Conservation (phyloP, 148 eudicot species). For the Nyssa sinensis region DNA sequence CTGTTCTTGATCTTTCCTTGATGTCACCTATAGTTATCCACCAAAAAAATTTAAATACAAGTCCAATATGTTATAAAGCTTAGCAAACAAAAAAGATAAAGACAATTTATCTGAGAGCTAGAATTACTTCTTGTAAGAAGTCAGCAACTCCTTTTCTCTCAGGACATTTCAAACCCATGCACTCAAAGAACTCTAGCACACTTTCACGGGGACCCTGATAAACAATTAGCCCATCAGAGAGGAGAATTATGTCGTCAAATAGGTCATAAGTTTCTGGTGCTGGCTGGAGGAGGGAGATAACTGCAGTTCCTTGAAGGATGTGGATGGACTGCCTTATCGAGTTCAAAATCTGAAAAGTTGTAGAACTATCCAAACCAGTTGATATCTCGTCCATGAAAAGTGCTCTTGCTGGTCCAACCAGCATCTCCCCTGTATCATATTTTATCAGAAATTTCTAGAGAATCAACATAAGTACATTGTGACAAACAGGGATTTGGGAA, state of each 20-base stretch:
- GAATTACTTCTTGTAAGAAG: slow-evolving; percentile 78
- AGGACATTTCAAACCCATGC: slow-evolving; percentile 86
- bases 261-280: slow-evolving; percentile 84
- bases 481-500: not conserved
- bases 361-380: slow-evolving; percentile 88
- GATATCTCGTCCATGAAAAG: slow-evolving; percentile 95
- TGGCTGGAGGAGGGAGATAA: slow-evolving; percentile 85
- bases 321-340: slow-evolving; percentile 78
- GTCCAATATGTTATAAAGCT: not conserved
- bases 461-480: not conserved
- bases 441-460: not conserved
- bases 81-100: not conserved
- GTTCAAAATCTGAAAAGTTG: slow-evolving; percentile 84
- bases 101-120: not conserved
- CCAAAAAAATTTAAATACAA: not conserved
- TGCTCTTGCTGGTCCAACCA: slow-evolving; percentile 88
- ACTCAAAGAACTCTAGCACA: slow-evolving; percentile 81
- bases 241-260: slow-evolving; percentile 81
- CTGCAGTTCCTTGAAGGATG: slow-evolving; percentile 74
- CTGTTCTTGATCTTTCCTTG: slow-evolving; percentile 84
- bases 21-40: slow-evolving; percentile 57
- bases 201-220: slow-evolving; percentile 85
- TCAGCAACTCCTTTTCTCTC: slow-evolving; percentile 91
- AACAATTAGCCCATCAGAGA: slow-evolving; percentile 81
- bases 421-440: slow-evolving; percentile 67